Percentiles rank a stretch among this genome's conserved stretches.
Conservation (phyloP, 805 yeast species). For the Cyberlindnera subsufficiens region DNA sequence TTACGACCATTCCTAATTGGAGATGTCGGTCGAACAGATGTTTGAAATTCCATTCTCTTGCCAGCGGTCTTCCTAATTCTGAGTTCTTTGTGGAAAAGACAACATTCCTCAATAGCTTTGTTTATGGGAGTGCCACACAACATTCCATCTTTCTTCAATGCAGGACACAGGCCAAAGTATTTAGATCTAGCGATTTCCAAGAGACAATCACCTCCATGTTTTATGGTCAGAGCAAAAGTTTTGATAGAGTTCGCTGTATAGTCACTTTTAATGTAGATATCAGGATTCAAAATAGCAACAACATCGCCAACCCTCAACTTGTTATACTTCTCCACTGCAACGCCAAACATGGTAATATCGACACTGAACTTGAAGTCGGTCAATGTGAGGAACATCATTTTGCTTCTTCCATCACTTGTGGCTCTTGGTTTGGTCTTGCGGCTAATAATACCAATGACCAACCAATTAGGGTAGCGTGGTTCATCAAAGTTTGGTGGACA, state of each 20-base stretch:
- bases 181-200: slow-evolving; percentile 70
- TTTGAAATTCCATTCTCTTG: slow-evolving; percentile 74
- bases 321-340: slow-evolving; percentile 66
- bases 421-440: slow-evolving; percentile 48
- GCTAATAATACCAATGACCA: slow-evolving; percentile 65
- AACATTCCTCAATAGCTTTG: slow-evolving; percentile 43
- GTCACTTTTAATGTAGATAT: slow-evolving; percentile 33
- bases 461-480: slow-evolving; percentile 73
- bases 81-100: slow-evolving; percentile 68
- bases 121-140: slow-evolving; percentile 61
- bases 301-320: slow-evolving; percentile 71
- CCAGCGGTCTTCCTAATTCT: slow-evolving; percentile 45
- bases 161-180: slow-evolving; percentile 60
- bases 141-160: slow-evolving; percentile 38
- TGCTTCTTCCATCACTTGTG: slow-evolving; percentile 35
- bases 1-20: slow-evolving; percentile 39
- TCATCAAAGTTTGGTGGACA: slow-evolving; percentile 62
- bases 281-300: slow-evolving; percentile 71
- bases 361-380: slow-evolving; percentile 64
- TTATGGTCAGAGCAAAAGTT: slow-evolving; percentile 52
- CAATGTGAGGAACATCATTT: slow-evolving; percentile 55
- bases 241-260: slow-evolving; percentile 3
- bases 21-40: slow-evolving; percentile 50
- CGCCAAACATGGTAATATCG: slow-evolving; percentile 57
- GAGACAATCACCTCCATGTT: slow-evolving; percentile 43